These are phyloP conservation scores for Ogataea saltuana DNA, from an alignment of 805 yeast genomes.

Conservation along the genomic window DNA sequence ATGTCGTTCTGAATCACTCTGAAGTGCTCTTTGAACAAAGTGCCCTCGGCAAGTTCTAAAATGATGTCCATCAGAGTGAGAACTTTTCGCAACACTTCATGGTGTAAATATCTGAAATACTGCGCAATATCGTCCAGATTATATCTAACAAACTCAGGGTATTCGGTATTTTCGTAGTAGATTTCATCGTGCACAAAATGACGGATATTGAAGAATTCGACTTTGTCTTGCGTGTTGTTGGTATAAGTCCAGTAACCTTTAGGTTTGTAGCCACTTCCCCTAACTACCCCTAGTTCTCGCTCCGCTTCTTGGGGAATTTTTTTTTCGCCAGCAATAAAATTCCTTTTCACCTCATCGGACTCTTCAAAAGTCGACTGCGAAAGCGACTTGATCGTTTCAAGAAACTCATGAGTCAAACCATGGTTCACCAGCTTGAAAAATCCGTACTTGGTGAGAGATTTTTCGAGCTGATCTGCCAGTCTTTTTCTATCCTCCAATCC, in stretches of 20 bases:
- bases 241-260: slow-evolving; percentile 49
- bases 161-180: slow-evolving; percentile 30
- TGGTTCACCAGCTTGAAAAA: slow-evolving; percentile 45
- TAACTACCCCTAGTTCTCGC: slow-evolving; percentile 43
- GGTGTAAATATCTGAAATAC: slow-evolving; percentile 42
- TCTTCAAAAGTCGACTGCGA: slow-evolving; percentile 44
- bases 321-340: slow-evolving; percentile 41
- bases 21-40: slow-evolving; percentile 40
- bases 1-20: slow-evolving; percentile 35
- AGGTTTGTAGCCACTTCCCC: slow-evolving; percentile 51
- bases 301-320: slow-evolving; percentile 29
- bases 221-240: slow-evolving; percentile 44
- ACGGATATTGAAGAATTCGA: slow-evolving; percentile 45
- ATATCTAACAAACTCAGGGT: slow-evolving; percentile 43
- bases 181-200: slow-evolving; percentile 40
- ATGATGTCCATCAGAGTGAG: slow-evolving; percentile 44
- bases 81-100: slow-evolving; percentile 39
- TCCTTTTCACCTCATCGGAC: slow-evolving; percentile 41
- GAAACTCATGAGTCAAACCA: slow-evolving; percentile 38
- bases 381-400: slow-evolving; percentile 40
- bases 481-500: slow-evolving; percentile 31
- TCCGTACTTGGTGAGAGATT: slow-evolving; percentile 43
- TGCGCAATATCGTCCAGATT: slow-evolving; percentile 42
- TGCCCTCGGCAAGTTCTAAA: slow-evolving; percentile 49
- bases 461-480: slow-evolving; percentile 41